phyloP scores from a whole-genome alignment of 2,329 filamentous ascomycete genomes.

The Apiospora hydei region DNA sequence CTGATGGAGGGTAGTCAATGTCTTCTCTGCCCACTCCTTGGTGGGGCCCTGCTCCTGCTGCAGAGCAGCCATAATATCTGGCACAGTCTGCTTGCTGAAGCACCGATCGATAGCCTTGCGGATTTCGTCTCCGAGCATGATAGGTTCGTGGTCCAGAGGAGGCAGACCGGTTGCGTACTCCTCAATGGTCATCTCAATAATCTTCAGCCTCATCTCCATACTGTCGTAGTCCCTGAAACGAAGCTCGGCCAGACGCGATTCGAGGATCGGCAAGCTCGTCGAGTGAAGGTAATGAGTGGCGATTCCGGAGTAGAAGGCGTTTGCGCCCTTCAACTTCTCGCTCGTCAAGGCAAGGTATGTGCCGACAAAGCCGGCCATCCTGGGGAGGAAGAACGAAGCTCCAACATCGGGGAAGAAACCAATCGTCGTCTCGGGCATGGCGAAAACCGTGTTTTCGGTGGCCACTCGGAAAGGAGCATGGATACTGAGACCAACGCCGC shows the following conservation, averaged over 20 bases:
- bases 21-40: conserved; percentile 79
- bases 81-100: conserved; percentile 72
- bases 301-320: conserved; percentile 89
- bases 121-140: conserved; percentile 71
- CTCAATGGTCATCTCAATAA: conserved; percentile 88
- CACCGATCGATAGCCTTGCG: conserved; percentile 86
- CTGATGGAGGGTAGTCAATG: conserved; percentile 74
- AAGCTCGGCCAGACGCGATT: conserved; percentile 86
- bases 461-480: conserved; percentile 97
- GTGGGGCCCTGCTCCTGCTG: conserved; percentile 61
- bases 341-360: conserved; percentile 95
- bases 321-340: conserved; percentile 79
- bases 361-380: conserved; percentile 85
- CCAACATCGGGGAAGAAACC: conserved; percentile 99
- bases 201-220: conserved; percentile 67
- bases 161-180: conserved; percentile 91
- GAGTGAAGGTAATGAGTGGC: conserved; percentile 98
- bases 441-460: conserved; percentile 93
- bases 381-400: conserved; percentile 92
- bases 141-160: conserved; percentile 65
- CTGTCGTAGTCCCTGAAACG: conserved; percentile 81
- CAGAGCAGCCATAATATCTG: conserved; percentile 75
- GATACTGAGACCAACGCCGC: conserved; percentile 90
- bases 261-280: conserved; percentile 80
- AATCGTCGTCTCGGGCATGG: conserved; percentile 98